Base-by-base conservation (phyloP, 768 basidiomycete species). In the Galerina marginata region DNA sequence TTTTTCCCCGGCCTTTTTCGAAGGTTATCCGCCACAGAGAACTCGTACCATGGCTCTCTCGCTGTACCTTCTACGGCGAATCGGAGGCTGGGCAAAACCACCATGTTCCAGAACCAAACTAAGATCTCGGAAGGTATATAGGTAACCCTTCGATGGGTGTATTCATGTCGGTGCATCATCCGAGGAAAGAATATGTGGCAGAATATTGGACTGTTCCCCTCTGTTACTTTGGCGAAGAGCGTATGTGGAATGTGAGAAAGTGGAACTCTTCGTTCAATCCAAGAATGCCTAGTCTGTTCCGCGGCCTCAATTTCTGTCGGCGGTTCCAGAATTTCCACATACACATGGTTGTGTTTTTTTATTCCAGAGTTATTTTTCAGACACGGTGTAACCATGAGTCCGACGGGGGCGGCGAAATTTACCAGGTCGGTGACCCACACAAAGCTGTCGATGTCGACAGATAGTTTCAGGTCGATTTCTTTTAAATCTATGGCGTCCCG, bases 151-250 rank as follows among this genome's bases (percentile, higher is more conserved):
- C 11, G 44, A 6, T 10, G 12, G 1, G 54, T 55, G 42, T 55
- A 45, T 20, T 55, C 54, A 16, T 55, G 10, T 3, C 25, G 26
- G 25, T 55, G 54, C 1, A 55, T 55, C 54, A 55, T 55, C 44
- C 54, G 44, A 5, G 54, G 54, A 16, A 55, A 55, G 54, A 55
- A 55, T 4, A 55, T 45, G 23, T 55, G 45, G 54, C 43, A 45
- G 15, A 44, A 55, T 4, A 55, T 45, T 3, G 54, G 54, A 33
- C 54, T 56, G 26, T 55, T 55, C 20, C 54, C 54, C 42, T 55
- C 54, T 3, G 54, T 55, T 9, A 55, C 45, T 36, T 55, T 55
- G 11, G 43, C 16, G 43, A 55, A 55, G n/a, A 55, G 54, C 9
- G 54, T 55, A 33, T 55, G 54, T 10, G 43, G 43, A 15, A 45